These are phyloP conservation scores for Cercospora canescens DNA, from an alignment of 2,329 filamentous ascomycete species.

Conservation along the genomic window DNA sequence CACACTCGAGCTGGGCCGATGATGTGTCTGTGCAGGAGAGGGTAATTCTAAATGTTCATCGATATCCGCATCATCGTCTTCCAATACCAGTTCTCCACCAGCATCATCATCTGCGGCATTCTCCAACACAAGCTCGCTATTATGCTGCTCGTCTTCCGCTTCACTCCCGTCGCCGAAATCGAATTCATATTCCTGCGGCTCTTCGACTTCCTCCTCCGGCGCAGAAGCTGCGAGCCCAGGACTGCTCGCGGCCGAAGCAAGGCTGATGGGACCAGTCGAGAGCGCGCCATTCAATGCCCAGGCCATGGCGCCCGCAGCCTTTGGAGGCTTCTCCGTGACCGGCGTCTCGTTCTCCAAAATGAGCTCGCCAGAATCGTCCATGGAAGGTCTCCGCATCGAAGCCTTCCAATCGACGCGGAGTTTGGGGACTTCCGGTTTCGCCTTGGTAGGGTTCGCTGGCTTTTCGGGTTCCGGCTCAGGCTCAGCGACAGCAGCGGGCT, in stretches of 20 bases:
- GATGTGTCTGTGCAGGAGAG: constrained; percentile 31
- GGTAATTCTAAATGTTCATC: constrained; percentile 32
- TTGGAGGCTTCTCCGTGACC: constrained; percentile 28
- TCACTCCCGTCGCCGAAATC: constrained; percentile 29
- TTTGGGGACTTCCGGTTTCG: constrained; percentile 24
- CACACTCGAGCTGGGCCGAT: constrained; percentile 23
- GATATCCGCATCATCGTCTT: constrained; percentile 37
- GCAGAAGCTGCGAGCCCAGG: constrained; percentile 28
- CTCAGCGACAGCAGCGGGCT: constrained; percentile 16
- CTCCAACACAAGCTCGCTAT: constrained; percentile 9
- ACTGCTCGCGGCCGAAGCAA: constrained; percentile 45
- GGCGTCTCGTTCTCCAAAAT: constrained; percentile 35
- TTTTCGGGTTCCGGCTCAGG: constrained; percentile 3
- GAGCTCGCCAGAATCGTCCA: constrained; percentile 36
- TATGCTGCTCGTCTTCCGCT: constrained; percentile 12
- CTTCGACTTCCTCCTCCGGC: constrained; percentile 13
- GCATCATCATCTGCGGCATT: constrained; percentile 18
- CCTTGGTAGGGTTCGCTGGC: constrained; percentile 5
- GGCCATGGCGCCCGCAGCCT: constrained; percentile 26
- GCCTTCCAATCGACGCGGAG: constrained; percentile 34
- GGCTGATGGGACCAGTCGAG: constrained; percentile 43
- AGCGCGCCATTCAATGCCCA: constrained; percentile 34
- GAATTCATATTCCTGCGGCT: constrained; percentile 30
- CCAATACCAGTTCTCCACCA: constrained; percentile 23
- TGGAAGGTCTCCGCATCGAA: constrained; percentile 27